Evolutionary conservation across 2,329 filamentous ascomycete genomes (phyloP), one percentile per base, ranked within the genome.

Genomic region (Stemphylium beticola): DNA sequence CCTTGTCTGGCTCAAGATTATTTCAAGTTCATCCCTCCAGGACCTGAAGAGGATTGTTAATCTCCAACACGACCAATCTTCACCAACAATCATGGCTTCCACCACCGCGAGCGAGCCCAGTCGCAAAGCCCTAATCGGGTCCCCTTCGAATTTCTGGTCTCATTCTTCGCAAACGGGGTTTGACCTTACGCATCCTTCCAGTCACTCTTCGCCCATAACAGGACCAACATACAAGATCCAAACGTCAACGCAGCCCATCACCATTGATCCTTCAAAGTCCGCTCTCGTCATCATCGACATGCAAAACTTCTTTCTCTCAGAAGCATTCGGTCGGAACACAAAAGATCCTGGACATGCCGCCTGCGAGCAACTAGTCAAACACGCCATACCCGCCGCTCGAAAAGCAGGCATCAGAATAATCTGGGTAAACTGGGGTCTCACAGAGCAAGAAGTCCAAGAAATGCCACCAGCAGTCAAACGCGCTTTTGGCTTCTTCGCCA

Each of bases 401-500:
- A 73, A 73, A 48, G 72, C 75, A 5, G 73, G 74, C 3, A 73
- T 78, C 10, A 56, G 70, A 20, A 62, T 78, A n/a, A 60, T 74
- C 17, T 78, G 75, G 75, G 56, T 78, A 51, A 78, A 77, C 48
- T 79, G 76, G 77, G 77, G 76, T 1, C 61, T 78, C 10, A 71
- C 67, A 0, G 72, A 76, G 4, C 47, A 72, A 14, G 76, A 78
- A 15, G 46, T 76, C 8, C 49, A 59, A 22, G 60, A 55, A 2
- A 75, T 78, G 72, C 76, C 75, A 2, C 71, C 75, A 10, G 73
- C 71, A 1, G 71, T 78, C 15, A 74, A 68, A 43, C 60, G 76
- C 15, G 74, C 73, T 5, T 78, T 78, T 64, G 72, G 71, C 0
- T 73, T 74, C 32, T 64, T 52, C 32, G 53, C 61, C 1, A 54